Base-by-base conservation (phyloP, 164 flowering plant species). In the Piper betle region DNA sequence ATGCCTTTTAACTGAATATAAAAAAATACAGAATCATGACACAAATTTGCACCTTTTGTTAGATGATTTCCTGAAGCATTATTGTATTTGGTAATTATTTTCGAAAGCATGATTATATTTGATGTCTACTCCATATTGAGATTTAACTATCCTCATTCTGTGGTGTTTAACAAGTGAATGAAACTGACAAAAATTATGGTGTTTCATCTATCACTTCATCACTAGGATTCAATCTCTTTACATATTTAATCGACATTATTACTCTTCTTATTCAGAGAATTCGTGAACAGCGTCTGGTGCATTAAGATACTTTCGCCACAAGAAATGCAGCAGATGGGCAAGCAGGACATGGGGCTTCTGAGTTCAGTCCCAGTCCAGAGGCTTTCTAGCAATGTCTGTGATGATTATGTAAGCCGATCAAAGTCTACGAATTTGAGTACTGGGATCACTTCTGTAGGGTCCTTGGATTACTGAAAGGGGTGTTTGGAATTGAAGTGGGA, bases 281-380 rank as follows among this genome's bases (percentile, higher is more conserved):
- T 92, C 60, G 96, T 92, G 37, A 87, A 81, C 75, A 84, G 75
- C 60, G 98, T 89, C 25, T 85, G 84, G 91, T 89, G 85, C 64
- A 92, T 92, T 71, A 89, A 89, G 71, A 92, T 92, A 66, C 89
- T 92, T n/a, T 92, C 96, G 9, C 96, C 89, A 1, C 85, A 82
- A 56, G 98, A 92, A 69, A 87, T 87, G 73, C 96, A 84, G 69
- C 81, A 81, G 64, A 84, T 92, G 97, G 91, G 98, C 11, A 83
- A 83, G 68, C 74, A 71, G 59, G 98, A 82, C 6, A 54, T 76
- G 2, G 85, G 79, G 75, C 86, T 85, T 73, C 77, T 80, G 68
- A 87, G 72, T 61, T 76, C 88, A 0, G 87, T 72, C 18, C 79
- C 86, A 2, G 57, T 76, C 46, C 84, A 81, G 74, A 80, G 79